Evolutionary conservation across 2,329 filamentous ascomycete species (phyloP).

Genomic region (Spiromastix sp.): DNA sequence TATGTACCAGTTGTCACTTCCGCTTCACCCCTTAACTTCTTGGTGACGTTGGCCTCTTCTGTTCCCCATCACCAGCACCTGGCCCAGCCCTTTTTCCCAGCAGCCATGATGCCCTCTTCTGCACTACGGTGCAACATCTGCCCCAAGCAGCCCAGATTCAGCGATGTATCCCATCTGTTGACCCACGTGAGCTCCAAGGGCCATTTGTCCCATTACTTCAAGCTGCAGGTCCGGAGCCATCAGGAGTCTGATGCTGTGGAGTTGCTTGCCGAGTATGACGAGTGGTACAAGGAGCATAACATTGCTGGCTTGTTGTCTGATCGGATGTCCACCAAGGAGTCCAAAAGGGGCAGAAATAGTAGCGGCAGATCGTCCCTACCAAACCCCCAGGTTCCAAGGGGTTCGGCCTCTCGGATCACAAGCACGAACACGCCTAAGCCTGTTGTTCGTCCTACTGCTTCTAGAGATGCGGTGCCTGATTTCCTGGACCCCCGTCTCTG

Average conservation of each 20-base stretch:
- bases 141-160: conserved; percentile 68
- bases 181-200: conserved; percentile 89
- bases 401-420: too few relatives aligned
- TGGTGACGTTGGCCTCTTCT: conserved; percentile 9
- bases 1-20: conserved; percentile 14
- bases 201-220: conserved; percentile 78
- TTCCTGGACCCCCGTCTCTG: conserved; percentile 12
- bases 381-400: too few relatives aligned
- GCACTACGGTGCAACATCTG: conserved; percentile 76
- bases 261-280: conserved; percentile 58
- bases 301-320: conserved; percentile 67
- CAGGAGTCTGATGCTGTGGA: conserved; percentile 55
- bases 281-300: conserved; percentile 64
- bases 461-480: conserved; percentile 5
- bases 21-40: conserved; percentile 9
- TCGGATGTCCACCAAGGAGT: conserved; percentile 65
- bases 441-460: too few relatives aligned
- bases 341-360: conserved; percentile 43
- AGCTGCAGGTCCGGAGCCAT: conserved; percentile 61
- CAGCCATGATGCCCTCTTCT: conserved; percentile 32
- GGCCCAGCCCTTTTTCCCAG: neutral
- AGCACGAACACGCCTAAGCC: too few relatives aligned
- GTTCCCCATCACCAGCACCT: neutral
- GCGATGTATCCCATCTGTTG: conserved; percentile 81
- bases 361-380: conserved; percentile 3